phyloP scores from a whole-genome alignment of 2,329 filamentous ascomycete genomes.

The Colletotrichum euphorbiae region DNA sequence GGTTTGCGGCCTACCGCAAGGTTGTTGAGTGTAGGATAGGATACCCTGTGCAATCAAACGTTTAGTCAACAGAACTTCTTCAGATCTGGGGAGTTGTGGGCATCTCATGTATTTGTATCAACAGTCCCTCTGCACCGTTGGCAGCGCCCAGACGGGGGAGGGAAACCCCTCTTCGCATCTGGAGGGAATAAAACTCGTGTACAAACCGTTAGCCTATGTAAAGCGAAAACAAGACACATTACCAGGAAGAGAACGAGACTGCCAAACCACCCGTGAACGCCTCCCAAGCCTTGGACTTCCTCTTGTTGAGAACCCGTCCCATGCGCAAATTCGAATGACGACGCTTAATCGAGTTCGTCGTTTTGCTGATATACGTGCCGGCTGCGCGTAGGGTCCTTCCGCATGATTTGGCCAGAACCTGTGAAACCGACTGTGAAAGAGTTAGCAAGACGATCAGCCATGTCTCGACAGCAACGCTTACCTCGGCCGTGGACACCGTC shows the following conservation, averaged over 20 bases:
- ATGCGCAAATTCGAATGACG: constrained; percentile 42
- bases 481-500: constrained; percentile 89
- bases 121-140: constrained; percentile 14
- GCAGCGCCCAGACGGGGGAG: constrained; percentile 21
- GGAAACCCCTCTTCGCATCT: constrained; percentile 20
- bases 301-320: constrained; percentile 40
- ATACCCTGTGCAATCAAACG: constrained; percentile 37
- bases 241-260: constrained; percentile 39
- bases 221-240: constrained; percentile 36
- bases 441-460: constrained; percentile 24
- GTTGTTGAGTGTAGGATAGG: constrained; percentile 24
- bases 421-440: constrained; percentile 84
- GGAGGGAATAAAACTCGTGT: constrained; percentile 25
- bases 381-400: constrained; percentile 85
- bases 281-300: constrained; percentile 40
- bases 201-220: constrained; percentile 39
- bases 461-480: constrained; percentile 54
- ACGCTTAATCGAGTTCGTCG: constrained; percentile 75
- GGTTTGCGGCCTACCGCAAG: neutral
- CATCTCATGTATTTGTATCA: constrained; percentile 40
- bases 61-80: constrained; percentile 34
- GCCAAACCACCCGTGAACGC: constrained; percentile 37
- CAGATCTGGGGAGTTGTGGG: constrained; percentile 31
- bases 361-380: constrained; percentile 87
- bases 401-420: constrained; percentile 94